phyloP scores from a whole-genome alignment of 75 land plant genomes.

The Isoetes taiwanensis region DNA sequence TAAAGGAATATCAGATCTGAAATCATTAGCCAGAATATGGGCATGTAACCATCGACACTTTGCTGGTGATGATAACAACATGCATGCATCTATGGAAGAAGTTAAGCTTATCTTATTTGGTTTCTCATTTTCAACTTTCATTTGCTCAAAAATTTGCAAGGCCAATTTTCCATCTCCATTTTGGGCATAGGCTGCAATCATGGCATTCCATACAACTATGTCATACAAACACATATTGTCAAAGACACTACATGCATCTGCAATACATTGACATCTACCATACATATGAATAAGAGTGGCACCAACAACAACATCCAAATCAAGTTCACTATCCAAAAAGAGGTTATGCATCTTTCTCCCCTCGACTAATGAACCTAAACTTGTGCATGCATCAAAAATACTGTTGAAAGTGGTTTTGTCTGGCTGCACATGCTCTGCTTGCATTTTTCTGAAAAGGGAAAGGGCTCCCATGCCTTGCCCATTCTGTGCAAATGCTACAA shows the following conservation, averaged over 20 bases:
- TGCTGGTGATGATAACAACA: no score
- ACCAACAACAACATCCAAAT: conserved; percentile 30
- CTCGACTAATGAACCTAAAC: conserved; percentile 18
- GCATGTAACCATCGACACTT: no score
- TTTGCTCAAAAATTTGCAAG: conserved; percentile 29
- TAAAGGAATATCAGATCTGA: no score
- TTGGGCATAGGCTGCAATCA: conserved; percentile 37
- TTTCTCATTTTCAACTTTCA: conserved; percentile 19
- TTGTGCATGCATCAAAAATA: conserved; percentile 40
- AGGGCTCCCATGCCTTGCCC: no score
- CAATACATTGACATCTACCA: conserved; percentile 31
- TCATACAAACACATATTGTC: conserved; percentile 20
- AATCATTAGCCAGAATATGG: no score
- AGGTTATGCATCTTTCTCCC: conserved; percentile 45
- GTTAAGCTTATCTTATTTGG: no score
- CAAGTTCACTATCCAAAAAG: conserved; percentile 12
- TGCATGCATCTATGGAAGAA: no score
- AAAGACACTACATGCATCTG: conserved; percentile 27
- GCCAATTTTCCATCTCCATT: conserved; percentile 30
- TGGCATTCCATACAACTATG: conserved; percentile 49
- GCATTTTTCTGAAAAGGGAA: conserved; percentile 51
- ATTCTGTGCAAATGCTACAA: no score
- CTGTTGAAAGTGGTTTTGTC: conserved; percentile 35
- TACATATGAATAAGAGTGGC: conserved; percentile 49
- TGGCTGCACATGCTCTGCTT: conserved; percentile 15